Percentiles rank a stretch among this genome's conserved stretches.
phyloP scores from a whole-genome alignment of 805 yeast genomes.

The Lipomyces anomalus region DNA sequence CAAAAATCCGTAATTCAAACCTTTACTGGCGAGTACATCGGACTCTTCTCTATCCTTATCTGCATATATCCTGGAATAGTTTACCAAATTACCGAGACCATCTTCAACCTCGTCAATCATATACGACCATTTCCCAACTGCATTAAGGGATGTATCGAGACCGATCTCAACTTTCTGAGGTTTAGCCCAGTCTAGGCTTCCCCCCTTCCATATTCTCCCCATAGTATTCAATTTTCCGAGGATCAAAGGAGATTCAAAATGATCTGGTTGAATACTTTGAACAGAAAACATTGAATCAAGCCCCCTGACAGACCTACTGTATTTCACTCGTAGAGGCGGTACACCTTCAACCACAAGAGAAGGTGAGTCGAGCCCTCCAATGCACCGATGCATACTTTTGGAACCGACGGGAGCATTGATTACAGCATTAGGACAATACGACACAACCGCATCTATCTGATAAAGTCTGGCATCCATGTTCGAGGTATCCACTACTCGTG shows the following conservation, averaged over 20 bases:
- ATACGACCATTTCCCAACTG: constrained; percentile 52
- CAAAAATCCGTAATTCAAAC: constrained; percentile 42
- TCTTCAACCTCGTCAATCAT: constrained; percentile 55
- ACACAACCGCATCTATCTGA: constrained; percentile 58
- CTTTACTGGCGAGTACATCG: constrained; percentile 33
- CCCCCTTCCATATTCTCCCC: constrained; percentile 23
- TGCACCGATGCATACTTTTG: constrained; percentile 49
- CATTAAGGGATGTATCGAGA: constrained; percentile 39
- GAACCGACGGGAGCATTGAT: constrained; percentile 37
- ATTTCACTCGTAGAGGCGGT: constrained; percentile 63
- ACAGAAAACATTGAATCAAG: constrained; percentile 27
- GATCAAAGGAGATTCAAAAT: constrained; percentile 25
- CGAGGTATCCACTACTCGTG: constrained; percentile 56
- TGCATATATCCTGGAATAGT: constrained; percentile 24
- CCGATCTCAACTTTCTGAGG: constrained; percentile 39
- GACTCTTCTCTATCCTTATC: constrained; percentile 24
- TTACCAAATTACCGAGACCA: constrained; percentile 57
- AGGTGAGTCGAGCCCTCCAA: constrained; percentile 51
- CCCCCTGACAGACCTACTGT: constrained; percentile 34
- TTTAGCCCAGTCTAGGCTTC: constrained; percentile 33
- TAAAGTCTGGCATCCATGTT: constrained; percentile 55
- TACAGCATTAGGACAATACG: constrained; percentile 71
- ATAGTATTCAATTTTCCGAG: constrained; percentile 20
- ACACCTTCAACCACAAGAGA: constrained; percentile 62
- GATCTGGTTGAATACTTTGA: constrained; percentile 24